These are phyloP conservation scores for Chytriomyces confervae DNA, from an alignment of 192 early-diverging fungal genomes.

Conservation along the genomic window DNA sequence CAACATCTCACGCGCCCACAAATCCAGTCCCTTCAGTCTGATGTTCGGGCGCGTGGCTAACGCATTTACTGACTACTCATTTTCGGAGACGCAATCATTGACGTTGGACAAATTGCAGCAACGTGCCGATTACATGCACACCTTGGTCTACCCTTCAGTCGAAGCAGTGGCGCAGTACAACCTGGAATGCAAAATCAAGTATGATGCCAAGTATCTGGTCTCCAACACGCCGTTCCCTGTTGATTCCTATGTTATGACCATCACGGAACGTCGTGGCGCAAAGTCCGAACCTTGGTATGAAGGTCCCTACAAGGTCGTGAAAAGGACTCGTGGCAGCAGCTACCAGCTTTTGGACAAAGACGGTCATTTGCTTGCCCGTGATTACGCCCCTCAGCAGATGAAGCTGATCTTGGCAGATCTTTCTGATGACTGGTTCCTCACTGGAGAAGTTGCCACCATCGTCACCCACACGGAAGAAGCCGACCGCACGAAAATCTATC, in stretches of 20 bases:
- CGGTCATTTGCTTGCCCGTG: not conserved
- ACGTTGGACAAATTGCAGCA: not conserved
- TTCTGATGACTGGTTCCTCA: not conserved
- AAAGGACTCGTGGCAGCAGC: not conserved
- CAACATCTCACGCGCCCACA: not conserved
- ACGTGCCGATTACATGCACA: not conserved
- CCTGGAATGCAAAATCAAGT: not conserved
- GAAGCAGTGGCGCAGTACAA: not conserved
- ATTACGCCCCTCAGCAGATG: slow-evolving; percentile 4
- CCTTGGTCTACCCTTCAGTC: not conserved
- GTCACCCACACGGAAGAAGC: not conserved
- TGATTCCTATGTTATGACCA: not conserved
- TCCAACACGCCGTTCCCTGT: not conserved
- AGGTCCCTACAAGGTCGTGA: not conserved
- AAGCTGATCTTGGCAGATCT: slow-evolving; percentile 2
- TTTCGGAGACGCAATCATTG: not conserved
- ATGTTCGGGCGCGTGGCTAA: not conserved
- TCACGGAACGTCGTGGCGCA: not conserved
- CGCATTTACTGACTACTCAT: not conserved
- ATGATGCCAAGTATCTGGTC: not conserved
- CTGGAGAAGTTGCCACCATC: slow-evolving; percentile 3
- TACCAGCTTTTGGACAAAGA: slow-evolving; percentile 1
- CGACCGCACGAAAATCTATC: not conserved
- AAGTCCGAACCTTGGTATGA: slow-evolving; percentile 4
- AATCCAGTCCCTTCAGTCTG: slow-evolving; percentile 4